phyloP scores from a whole-genome alignment of 495 filamentous ascomycete species.

The Penicillium chermesinum region DNA sequence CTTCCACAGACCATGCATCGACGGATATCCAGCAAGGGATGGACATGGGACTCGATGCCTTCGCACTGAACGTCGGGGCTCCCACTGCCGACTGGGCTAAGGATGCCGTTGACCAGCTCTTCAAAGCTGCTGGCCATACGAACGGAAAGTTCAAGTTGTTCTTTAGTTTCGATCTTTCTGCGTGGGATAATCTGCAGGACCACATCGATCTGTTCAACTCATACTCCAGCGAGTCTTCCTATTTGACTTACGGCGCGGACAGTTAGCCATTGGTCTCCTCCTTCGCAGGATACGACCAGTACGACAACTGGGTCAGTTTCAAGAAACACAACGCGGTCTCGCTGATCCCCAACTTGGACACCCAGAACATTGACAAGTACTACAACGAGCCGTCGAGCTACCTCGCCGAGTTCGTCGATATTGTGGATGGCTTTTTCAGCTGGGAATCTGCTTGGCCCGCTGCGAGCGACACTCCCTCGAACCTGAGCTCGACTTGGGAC shows the following conservation, averaged over 20 bases:
- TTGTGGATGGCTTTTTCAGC: slow-evolving; percentile 30
- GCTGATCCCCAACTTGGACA: slow-evolving; percentile 14
- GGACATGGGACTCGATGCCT: slow-evolving; percentile 22
- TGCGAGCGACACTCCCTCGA: slow-evolving; percentile 9
- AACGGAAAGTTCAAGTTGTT: slow-evolving; percentile 25
- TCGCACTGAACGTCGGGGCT: slow-evolving; percentile 22
- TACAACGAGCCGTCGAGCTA: slow-evolving; percentile 11
- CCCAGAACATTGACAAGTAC: slow-evolving; percentile 12
- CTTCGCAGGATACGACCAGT: not conserved
- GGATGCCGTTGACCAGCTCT: slow-evolving; percentile 14
- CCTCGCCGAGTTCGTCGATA: slow-evolving; percentile 15
- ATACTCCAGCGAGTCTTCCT: slow-evolving; percentile 10
- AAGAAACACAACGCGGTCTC: not conserved
- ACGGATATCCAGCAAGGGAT: slow-evolving; percentile 24
- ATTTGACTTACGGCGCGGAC: slow-evolving; percentile 1
- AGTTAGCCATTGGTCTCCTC: not conserved
- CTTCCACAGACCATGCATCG: slow-evolving; percentile 16
- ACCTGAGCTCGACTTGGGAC: slow-evolving; percentile 15
- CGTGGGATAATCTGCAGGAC: slow-evolving; percentile 4
- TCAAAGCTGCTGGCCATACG: slow-evolving; percentile 5
- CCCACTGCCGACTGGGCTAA: slow-evolving; percentile 10
- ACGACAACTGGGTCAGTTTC: not conserved
- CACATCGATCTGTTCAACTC: slow-evolving; percentile 3
- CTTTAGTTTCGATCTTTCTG: slow-evolving; percentile 24
- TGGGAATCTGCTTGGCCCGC: slow-evolving; percentile 34